These are phyloP conservation scores for Kodamaea neixiangensis DNA, from an alignment of 805 yeast genomes.

Conservation along the genomic window DNA sequence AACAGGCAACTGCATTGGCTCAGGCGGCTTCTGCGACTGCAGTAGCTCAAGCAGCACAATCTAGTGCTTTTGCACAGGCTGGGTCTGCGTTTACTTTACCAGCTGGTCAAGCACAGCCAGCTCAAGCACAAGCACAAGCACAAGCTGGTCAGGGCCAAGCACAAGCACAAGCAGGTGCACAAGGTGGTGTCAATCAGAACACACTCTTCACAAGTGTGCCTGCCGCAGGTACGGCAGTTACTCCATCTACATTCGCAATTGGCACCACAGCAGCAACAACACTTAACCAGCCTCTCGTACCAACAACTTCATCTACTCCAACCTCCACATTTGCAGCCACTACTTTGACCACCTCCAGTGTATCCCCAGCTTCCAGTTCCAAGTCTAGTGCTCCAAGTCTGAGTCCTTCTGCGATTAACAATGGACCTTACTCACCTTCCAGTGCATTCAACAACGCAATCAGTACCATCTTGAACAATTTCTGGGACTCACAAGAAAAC, in stretches of 20 bases:
- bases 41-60: background rate
- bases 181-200: background rate
- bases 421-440: constrained; percentile 4
- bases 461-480: constrained; percentile 18
- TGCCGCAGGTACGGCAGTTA: background rate
- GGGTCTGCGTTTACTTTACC: constrained; percentile 10
- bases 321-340: background rate
- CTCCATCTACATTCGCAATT: background rate
- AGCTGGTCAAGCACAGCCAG: background rate
- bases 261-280: background rate
- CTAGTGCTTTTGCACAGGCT: background rate
- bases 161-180: background rate
- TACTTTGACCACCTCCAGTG: background rate
- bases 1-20: background rate
- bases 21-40: background rate
- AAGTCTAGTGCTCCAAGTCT: background rate
- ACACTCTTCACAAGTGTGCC: background rate
- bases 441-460: constrained; percentile 12
- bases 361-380: background rate
- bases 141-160: no score
- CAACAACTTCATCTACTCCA: background rate
- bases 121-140: background rate
- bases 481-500: constrained; percentile 18
- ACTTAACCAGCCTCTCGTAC: background rate
- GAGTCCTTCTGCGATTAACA: background rate